Conservation (phyloP, 257 asterid species). For the Fraxinus pennsylvanica region DNA sequence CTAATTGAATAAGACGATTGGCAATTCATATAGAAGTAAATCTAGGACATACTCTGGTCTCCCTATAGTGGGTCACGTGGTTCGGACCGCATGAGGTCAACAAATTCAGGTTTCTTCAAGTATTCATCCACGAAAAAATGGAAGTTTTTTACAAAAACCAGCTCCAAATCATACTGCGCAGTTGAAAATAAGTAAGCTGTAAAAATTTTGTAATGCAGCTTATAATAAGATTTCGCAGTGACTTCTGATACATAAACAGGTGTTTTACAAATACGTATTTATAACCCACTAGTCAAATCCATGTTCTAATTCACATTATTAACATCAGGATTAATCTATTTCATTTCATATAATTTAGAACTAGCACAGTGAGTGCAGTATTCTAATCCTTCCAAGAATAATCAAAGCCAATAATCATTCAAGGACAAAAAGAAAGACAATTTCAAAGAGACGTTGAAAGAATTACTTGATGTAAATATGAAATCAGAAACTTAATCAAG, state of each 20-base stretch:
- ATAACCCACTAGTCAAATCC: not conserved
- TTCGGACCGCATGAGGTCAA: slow-evolving; percentile 93
- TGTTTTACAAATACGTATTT: not conserved
- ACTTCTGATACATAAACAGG: not conserved
- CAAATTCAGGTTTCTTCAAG: slow-evolving; percentile 77
- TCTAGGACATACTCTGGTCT: slow-evolving; percentile 59
- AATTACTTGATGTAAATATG: not conserved
- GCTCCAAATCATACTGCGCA: slow-evolving; percentile 78
- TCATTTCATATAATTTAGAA: not conserved
- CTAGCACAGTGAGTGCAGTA: not conserved
- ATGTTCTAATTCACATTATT: not conserved
- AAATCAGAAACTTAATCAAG: slow-evolving; percentile 13
- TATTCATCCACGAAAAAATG: slow-evolving; percentile 88
- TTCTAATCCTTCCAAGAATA: not conserved
- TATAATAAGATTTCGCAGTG: not conserved
- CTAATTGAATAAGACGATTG: not conserved
- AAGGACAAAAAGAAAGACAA: slow-evolving; percentile 1
- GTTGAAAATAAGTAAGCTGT: not conserved
- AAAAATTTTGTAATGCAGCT: slow-evolving; percentile 14
- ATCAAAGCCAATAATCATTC: not conserved
- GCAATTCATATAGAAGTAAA: not conserved
- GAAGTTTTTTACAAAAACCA: slow-evolving; percentile 76
- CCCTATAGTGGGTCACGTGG: no score
- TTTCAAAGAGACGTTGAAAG: not conserved
- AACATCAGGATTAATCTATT: not conserved